These are phyloP conservation scores for Geranium brycei DNA, from an alignment of 345 rosid genomes.

Conservation along the genomic window DNA sequence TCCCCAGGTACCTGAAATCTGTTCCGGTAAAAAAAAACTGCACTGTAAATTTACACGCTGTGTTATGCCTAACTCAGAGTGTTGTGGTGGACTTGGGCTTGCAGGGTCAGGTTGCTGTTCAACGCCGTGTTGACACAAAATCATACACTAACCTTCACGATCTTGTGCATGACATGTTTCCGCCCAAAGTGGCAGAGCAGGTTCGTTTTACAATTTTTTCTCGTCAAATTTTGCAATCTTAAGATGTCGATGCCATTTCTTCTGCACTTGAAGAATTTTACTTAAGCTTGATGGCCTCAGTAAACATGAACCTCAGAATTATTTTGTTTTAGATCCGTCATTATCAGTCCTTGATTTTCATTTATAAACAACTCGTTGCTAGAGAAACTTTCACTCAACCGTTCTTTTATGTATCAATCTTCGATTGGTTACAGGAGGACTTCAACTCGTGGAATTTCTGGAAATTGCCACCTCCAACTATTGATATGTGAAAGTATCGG, in stretches of 20 bases:
- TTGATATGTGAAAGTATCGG: conserved; percentile 21
- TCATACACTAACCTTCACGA: conserved; percentile 68
- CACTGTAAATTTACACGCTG: neutral
- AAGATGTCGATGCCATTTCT: neutral
- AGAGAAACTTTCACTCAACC: conserved; percentile 7
- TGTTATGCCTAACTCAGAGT: neutral
- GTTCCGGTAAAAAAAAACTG: neutral
- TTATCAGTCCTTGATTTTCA: neutral
- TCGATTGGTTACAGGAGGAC: conserved; percentile 49
- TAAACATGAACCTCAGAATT: too few relatives aligned
- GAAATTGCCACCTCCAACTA: conserved; percentile 57
- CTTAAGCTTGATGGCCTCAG: too few relatives aligned
- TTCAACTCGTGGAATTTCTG: conserved; percentile 88
- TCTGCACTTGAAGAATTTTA: too few relatives aligned
- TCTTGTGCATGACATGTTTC: conserved; percentile 89
- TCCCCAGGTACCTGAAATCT: conserved; percentile 55
- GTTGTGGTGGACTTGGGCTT: conserved; percentile 12
- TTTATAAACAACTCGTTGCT: neutral
- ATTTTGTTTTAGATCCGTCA: too few relatives aligned
- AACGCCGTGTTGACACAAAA: conserved; percentile 65
- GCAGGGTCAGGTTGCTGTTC: conserved; percentile 90
- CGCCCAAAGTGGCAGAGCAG: conserved; percentile 57
- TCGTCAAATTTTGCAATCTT: neutral
- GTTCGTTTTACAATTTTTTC: conserved; percentile 16
- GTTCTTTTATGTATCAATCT: neutral